Base-by-base conservation (phyloP, 202 grass and related monocot species). In the Digitaria exilis region DNA sequence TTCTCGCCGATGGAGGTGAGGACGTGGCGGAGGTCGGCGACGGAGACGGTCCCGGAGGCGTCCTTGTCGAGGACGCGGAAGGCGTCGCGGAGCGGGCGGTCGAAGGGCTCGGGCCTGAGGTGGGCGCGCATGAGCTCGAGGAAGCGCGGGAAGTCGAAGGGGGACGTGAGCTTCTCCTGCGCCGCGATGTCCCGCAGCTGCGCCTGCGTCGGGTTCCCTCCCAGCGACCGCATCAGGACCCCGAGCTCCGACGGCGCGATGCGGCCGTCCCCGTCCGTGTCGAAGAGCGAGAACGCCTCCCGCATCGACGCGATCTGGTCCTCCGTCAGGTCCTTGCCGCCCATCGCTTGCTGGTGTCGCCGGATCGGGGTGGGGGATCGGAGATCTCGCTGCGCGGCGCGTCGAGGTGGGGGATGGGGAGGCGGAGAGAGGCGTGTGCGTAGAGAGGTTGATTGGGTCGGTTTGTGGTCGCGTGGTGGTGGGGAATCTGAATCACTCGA, bases 31-130 rank as follows among this genome's bases (percentile, higher is more conserved):
- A 96, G 91, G 74, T 99, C 91, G 81, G 93, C 91, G 61, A 96
- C 93, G 66, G 96, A 87, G 75, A 96, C 89, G 64, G 79, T 85
- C 0, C 93, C 91, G 15, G 91, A 92, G 11, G 85, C 83, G 84
- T 96, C 91, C 91, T 99, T 99, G 96, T 99, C 96, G 72, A 99
- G 91, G 81, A 99, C 96, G 81, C 90, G 90, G 89, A 99, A 99
- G 69, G 96, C 96, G 77, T 94, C 89, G 76, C 96, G 89, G 61
- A 99, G 91, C 17, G 91, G 93, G 70, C 83, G 87, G 80, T 99
- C 96, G 77, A 99, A 99, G 30, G 96, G 93, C 80, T 96, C 93
- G 1, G 93, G 88, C 67, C 88, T 85, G 85, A 96, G 93, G 91
- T 99, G 86, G 28, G 83, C 75, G 81, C 79, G 87, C 96, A 99